A percentile compares a stretch with the other conserved stretches of the same genome.
phyloP scores from a whole-genome alignment of 805 yeast genomes.

The Yarrowia porcina region DNA sequence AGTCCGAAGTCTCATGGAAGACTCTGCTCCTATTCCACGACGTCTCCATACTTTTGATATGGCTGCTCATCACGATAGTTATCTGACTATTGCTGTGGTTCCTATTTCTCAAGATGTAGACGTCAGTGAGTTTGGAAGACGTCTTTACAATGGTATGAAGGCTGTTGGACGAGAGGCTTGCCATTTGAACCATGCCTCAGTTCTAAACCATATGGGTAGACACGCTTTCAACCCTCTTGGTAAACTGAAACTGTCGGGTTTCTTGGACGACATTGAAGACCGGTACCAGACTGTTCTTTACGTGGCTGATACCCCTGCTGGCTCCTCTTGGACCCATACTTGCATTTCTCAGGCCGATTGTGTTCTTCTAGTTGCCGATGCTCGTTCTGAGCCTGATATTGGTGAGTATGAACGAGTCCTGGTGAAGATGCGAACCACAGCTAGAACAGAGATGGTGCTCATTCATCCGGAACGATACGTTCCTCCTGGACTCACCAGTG shows the following conservation, averaged over 20 bases:
- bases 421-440: slow-evolving; percentile 72
- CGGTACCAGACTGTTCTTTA: slow-evolving; percentile 83
- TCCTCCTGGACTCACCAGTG: slow-evolving; percentile 76
- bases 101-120: slow-evolving; percentile 84
- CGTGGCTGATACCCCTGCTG: slow-evolving; percentile 78
- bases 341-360: slow-evolving; percentile 96
- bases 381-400: slow-evolving; percentile 62
- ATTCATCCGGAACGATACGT: slow-evolving; percentile 82
- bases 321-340: slow-evolving; percentile 85
- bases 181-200: slow-evolving; percentile 77
- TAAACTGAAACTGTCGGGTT: slow-evolving; percentile 79
- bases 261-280: slow-evolving; percentile 87
- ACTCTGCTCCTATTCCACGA: slow-evolving; percentile 22
- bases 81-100: slow-evolving; percentile 77
- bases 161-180: slow-evolving; percentile 70
- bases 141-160: slow-evolving; percentile 65
- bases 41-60: slow-evolving; percentile 16
- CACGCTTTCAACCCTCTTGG: slow-evolving; percentile 92
- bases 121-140: slow-evolving; percentile 76
- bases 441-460: slow-evolving; percentile 80
- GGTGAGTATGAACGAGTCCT: slow-evolving; percentile 84
- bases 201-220: slow-evolving; percentile 75
- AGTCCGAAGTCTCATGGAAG: slow-evolving; percentile 33
- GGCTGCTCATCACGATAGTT: slow-evolving; percentile 34
- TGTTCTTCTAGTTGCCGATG: slow-evolving; percentile 83